Conservation (phyloP, 163 green algal genomes). For the Coccomyxa subellipsoidea region DNA sequence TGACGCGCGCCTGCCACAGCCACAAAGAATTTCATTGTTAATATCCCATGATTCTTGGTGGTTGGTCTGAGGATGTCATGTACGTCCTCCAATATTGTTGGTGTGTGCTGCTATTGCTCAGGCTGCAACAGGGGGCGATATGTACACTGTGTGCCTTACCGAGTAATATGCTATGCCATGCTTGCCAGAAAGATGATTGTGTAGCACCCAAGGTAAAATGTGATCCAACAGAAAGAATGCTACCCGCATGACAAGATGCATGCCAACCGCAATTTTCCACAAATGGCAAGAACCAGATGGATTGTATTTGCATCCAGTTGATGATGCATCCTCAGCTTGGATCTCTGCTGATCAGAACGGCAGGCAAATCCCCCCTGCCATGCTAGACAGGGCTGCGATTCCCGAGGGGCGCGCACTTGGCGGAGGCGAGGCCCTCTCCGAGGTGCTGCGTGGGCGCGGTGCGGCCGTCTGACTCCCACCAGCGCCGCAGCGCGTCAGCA, state of each 20-base stretch:
- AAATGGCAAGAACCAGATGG: too few species aligned
- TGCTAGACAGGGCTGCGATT: too few species aligned
- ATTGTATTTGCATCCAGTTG: too few species aligned
- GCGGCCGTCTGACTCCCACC: conserved; percentile 54
- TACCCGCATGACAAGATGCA: too few species aligned
- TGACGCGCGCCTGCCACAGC: not conserved
- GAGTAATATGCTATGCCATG: not conserved
- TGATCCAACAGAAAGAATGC: too few species aligned
- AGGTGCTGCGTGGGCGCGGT: conserved; percentile 29
- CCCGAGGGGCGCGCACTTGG: conserved; percentile 13
- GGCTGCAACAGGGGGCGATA: not conserved
- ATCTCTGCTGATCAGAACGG: too few species aligned
- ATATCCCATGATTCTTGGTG: not conserved
- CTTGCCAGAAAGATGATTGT: not conserved
- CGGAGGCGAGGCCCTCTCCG: conserved; percentile 57
- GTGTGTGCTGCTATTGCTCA: not conserved
- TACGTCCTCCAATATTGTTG: too few species aligned
- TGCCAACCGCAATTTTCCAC: too few species aligned
- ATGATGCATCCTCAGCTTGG: too few species aligned
- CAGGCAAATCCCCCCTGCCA: too few species aligned
- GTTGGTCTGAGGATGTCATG: too few species aligned
- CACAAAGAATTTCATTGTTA: not conserved
- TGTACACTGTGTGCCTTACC: not conserved
- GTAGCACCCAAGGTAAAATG: not conserved
- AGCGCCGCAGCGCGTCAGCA: conserved; percentile 51